phyloP scores from a whole-genome alignment of 2,329 filamentous ascomycete genomes.

The Epicoccum nigrum region DNA sequence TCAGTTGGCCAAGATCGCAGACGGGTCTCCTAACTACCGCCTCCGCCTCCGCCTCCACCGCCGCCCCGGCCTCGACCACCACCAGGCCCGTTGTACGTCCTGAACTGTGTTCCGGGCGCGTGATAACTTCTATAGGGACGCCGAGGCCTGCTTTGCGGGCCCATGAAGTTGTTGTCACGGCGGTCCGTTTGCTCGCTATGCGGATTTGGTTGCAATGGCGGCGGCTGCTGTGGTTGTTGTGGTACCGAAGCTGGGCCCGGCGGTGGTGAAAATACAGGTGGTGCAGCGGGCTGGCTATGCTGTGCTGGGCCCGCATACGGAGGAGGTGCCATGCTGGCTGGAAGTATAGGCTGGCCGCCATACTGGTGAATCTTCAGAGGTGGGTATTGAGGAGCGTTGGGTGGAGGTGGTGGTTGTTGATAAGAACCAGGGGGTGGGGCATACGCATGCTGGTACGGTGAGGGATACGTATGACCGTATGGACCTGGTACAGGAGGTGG shows the following conservation, averaged over 20 bases:
- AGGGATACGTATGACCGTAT: slow-evolving; percentile 25
- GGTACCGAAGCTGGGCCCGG: slow-evolving; percentile 21
- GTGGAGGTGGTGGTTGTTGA: slow-evolving; percentile 39
- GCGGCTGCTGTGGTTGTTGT: slow-evolving; percentile 1
- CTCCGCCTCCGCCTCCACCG: slow-evolving; percentile 32
- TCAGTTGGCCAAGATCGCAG: not conserved
- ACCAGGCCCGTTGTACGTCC: slow-evolving; percentile 40
- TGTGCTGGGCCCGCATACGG: slow-evolving; percentile 26
- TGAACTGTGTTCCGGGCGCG: slow-evolving; percentile 43
- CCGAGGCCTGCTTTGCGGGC: slow-evolving; percentile 35
- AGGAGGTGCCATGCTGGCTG: slow-evolving; percentile 46
- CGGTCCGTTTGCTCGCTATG: slow-evolving; percentile 32
- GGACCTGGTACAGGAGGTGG: slow-evolving; percentile 27
- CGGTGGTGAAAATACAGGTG: slow-evolving; percentile 27
- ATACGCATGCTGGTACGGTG: slow-evolving; percentile 38
- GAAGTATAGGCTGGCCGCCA: slow-evolving; percentile 49
- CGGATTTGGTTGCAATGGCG: slow-evolving; percentile 15
- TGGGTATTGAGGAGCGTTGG: slow-evolving; percentile 33
- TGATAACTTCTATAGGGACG: slow-evolving; percentile 42
- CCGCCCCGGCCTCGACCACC: slow-evolving; percentile 27
- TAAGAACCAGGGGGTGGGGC: slow-evolving; percentile 43
- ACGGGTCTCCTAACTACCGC: slow-evolving; percentile 25
- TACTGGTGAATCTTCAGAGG: slow-evolving; percentile 48
- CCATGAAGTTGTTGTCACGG: slow-evolving; percentile 23
- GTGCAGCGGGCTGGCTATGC: slow-evolving; percentile 21